Evolutionary conservation across 1,284 basidiomycete genomes (phyloP).

Genomic region (Farysia itapuensis): DNA sequence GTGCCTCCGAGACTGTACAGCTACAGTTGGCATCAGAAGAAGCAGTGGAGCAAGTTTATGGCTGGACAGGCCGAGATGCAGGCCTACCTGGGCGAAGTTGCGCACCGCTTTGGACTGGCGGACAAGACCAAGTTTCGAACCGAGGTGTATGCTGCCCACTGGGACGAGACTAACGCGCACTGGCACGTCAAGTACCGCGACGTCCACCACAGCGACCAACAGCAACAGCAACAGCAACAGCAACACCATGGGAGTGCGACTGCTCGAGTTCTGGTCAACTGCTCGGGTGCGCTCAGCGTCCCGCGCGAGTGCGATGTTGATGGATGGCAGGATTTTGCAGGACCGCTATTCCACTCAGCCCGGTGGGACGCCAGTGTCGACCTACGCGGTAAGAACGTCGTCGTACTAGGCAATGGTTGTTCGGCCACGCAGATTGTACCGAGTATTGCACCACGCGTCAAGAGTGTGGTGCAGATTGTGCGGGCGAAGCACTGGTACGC

Average conservation of each 20-base stretch:
- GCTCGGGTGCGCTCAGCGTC: slow-evolving; percentile 26
- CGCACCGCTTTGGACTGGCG: slow-evolving; percentile 10
- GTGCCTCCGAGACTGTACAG: slow-evolving; percentile 45
- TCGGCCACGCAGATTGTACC: slow-evolving; percentile 48
- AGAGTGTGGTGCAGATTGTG: slow-evolving; percentile 27
- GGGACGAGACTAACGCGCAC: slow-evolving; percentile 17
- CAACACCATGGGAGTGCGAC: slow-evolving; percentile 13
- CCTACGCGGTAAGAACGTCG: slow-evolving; percentile 47
- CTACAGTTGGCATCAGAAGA: slow-evolving; percentile 26
- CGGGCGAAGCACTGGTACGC: slow-evolving; percentile 41
- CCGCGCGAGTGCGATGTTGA: slow-evolving; percentile 32
- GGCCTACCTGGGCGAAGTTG: slow-evolving; percentile 24
- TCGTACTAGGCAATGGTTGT: slow-evolving; percentile 53
- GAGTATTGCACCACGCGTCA: slow-evolving; percentile 14
- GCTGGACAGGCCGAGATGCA: slow-evolving; percentile 32
- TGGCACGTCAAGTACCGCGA: slow-evolving; percentile 33
- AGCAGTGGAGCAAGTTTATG: slow-evolving; percentile 16
- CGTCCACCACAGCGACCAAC: not conserved
- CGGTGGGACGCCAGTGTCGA: slow-evolving; percentile 52
- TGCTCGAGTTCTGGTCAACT: slow-evolving; percentile 19
- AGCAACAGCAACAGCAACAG: not conserved
- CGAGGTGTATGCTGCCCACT: slow-evolving; percentile 27
- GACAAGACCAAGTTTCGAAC: slow-evolving; percentile 16
- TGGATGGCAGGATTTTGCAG: slow-evolving; percentile 33
- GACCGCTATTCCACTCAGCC: slow-evolving; percentile 53